Base-by-base conservation (phyloP, 257 asterid species). In the Parsonsia alboflavescens region DNA sequence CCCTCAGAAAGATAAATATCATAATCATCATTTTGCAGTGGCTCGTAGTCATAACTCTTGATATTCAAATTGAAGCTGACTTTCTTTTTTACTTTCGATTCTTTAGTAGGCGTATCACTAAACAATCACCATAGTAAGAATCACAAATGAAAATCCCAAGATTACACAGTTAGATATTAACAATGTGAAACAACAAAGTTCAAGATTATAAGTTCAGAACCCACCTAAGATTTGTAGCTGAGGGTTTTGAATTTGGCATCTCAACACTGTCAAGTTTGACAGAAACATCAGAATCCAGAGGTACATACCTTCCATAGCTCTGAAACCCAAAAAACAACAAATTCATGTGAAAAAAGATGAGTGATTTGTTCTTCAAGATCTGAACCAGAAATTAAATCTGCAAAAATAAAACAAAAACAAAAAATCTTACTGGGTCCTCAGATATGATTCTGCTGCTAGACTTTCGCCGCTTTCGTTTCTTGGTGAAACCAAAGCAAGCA, bases 41-140 rank as follows among this genome's bases (percentile, higher is more conserved):
- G 93, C 77, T 89, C 96, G 64, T 89, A 91, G 6, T 89, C 96
- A 68, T 89, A 91, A 7, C 89, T 84, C 86, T 78, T 82, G 22
- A 89, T 89, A 72, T 91, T 85, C 77, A 89, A 79, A 84, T 89
- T 88, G 80, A 91, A 91, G 71, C 88, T 85, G 75, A 91, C 97
- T 82, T 88, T 89, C 88, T 89, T 89, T 73, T 84, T 91, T 5
- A 84, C 74, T 61, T 88, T 91, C 61, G 42, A 76, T 69, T 85
- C 91, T 73, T 81, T 86, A 4, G 76, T 86, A 4, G 76, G 79
- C 78, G 81, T 85, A 76, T 83, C 89, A 70, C 94, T 88, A 45
- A 81, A 46, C 58, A 45, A 81, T 53, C 61, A 71, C 73, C 58
- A 41, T 70, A 22, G 30, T 15, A 21, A 2, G n/a, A 64, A 19